Base-by-base conservation (phyloP, 371 early-diverging fungal species). In the Chytridium lagenaria region DNA sequence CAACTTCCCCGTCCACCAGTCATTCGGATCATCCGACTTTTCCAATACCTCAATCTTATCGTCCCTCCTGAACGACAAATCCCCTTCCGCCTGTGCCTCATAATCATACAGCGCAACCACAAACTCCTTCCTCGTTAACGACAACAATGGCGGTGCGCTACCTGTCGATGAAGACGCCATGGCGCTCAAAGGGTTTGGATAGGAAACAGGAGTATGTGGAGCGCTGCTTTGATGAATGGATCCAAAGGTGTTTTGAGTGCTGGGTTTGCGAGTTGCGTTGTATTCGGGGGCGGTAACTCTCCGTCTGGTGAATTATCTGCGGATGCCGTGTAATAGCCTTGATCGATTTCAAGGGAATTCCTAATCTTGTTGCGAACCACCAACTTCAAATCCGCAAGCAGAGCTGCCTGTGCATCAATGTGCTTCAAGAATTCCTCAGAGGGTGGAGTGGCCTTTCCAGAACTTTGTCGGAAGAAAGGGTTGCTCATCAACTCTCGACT, bases 51-150 rank as follows among this genome's bases (percentile, higher is more conserved):
- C 70, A 59, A 83, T 85, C 51, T 67, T 71, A 76, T 78, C 85
- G 64, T 78, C 85, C 65, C 78, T 78, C 78, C 71, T 67, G 77
- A 85, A 79, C 59, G 66, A 78, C 69, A 85, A 64, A 72, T 85
- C 86, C 38, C 79, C 75, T 2, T 34, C 66, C 44, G 78, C 78
- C 68, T 84, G 77, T 31, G 77, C 80, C 1, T 38, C 59, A 57
- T 73, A 85, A 57, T 84, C 84, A 59, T 79, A 85, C 59, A 85
- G 68, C 33, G 84, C 88, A 37, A 77, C 81, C 33, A 83, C 83
- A 55, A 71, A 73, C 19, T 1, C 19, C 30, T 71, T 72, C 63
- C 49, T 72, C 22, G 63, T 2, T 12, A 2, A 3, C 23, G 38
- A 7, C 15, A 2, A 16, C 7, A 34, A 38, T 10, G 38, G 12